phyloP scores from a whole-genome alignment of 768 basidiomycete genomes.

The Amanita rubescens region DNA sequence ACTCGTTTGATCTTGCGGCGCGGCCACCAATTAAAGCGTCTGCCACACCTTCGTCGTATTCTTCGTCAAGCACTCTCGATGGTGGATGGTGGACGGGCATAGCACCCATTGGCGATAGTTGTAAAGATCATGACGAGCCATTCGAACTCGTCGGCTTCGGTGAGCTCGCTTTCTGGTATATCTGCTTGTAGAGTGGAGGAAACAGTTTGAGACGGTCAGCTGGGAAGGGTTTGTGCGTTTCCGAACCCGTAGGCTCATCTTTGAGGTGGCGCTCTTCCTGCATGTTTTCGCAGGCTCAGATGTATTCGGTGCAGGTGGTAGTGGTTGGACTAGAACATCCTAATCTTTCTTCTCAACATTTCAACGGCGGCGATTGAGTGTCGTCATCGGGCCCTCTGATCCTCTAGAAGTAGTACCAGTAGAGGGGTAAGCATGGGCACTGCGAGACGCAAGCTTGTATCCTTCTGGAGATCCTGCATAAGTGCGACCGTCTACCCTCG shows the following conservation, averaged over 20 bases:
- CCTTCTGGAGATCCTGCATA: slow-evolving; percentile 45
- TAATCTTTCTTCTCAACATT: slow-evolving; percentile 41
- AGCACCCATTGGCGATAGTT: slow-evolving; percentile 64
- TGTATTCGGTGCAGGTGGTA: slow-evolving; percentile 9
- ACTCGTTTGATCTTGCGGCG: slow-evolving; percentile 18
- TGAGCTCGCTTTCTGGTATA: slow-evolving; percentile 36
- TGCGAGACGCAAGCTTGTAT: slow-evolving; percentile 25
- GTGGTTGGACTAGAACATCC: slow-evolving; percentile 20
- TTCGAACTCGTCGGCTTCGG: slow-evolving; percentile 65
- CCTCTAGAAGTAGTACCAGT: slow-evolving; percentile 30
- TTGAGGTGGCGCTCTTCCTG: slow-evolving; percentile 22
- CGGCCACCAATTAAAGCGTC: slow-evolving; percentile 66
- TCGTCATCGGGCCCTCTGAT: slow-evolving; percentile 55
- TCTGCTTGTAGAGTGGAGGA: slow-evolving; percentile 31
- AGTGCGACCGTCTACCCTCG: slow-evolving; percentile 23
- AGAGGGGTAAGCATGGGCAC: slow-evolving; percentile 19
- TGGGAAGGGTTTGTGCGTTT: slow-evolving; percentile 36
- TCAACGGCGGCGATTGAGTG: slow-evolving; percentile 35
- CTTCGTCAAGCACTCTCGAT: slow-evolving; percentile 77
- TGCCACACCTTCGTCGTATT: slow-evolving; percentile 86
- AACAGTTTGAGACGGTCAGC: slow-evolving; percentile 24
- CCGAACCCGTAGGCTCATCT: slow-evolving; percentile 38
- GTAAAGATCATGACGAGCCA: slow-evolving; percentile 57
- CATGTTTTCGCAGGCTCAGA: slow-evolving; percentile 5
- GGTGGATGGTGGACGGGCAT: slow-evolving; percentile 54